A percentile compares a stretch with the other conserved stretches of the same genome.
Evolutionary conservation across 208 protist species (phyloP).

Genomic region (Trypanosoma rangeli): DNA sequence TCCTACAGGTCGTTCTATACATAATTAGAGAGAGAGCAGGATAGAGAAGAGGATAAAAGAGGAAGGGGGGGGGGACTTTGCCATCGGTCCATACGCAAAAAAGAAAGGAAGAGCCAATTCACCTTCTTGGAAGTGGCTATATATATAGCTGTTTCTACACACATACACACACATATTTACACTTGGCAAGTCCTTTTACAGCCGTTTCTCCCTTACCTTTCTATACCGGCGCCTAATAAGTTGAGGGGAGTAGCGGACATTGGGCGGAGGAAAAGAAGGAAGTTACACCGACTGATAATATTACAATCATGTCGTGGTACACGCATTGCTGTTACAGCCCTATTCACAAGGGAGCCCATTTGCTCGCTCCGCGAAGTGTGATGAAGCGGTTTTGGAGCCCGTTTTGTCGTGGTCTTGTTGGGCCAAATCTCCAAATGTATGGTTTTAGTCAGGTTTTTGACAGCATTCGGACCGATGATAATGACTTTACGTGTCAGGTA

Average conservation of each 20-base stretch:
- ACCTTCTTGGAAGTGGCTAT: no score
- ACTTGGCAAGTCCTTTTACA: no score
- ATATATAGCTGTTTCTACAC: no score
- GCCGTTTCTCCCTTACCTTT: neutral
- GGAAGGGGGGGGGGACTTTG: no score
- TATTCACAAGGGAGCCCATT: neutral
- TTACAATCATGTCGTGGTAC: slow-evolving; percentile 8
- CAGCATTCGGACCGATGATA: slow-evolving; percentile 34
- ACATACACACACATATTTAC: no score
- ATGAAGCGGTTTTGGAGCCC: slow-evolving; percentile 72
- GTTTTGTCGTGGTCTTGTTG: slow-evolving; percentile 30
- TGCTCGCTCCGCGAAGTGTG: slow-evolving; percentile 33
- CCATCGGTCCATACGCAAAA: no score
- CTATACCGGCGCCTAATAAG: no score
- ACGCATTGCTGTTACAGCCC: slow-evolving; percentile 13
- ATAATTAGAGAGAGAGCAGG: no score
- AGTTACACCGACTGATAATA: neutral
- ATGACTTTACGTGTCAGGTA: slow-evolving; percentile 65
- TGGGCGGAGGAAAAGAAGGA: neutral
- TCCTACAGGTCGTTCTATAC: no score
- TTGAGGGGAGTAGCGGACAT: neutral
- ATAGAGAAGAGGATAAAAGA: no score
- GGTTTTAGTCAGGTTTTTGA: slow-evolving; percentile 56
- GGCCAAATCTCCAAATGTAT: slow-evolving; percentile 48
- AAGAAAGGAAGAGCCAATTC: no score